Evolutionary conservation across 306 rosid species (phyloP).

Genomic region (Arachis stenosperma): DNA sequence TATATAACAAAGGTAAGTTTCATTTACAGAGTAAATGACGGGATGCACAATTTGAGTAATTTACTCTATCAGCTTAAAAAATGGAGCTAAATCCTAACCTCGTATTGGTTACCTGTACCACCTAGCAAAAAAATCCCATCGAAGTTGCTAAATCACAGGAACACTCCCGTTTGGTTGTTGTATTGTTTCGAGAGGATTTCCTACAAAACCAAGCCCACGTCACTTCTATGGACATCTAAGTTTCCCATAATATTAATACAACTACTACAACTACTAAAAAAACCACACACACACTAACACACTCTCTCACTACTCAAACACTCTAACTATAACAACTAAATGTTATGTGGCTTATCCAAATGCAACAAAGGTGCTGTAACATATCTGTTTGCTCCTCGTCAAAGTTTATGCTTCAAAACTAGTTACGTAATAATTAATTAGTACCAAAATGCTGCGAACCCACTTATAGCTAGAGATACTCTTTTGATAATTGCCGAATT

Average conservation of each 20-base stretch:
- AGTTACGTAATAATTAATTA: constrained; percentile 5
- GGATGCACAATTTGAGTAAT: constrained; percentile 61
- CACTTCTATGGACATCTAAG: constrained; percentile 12
- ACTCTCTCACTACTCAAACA: no score
- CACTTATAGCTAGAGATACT: constrained; percentile 12
- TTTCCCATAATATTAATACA: constrained; percentile 29
- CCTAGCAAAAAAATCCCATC: constrained; percentile 53
- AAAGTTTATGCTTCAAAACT: constrained; percentile 24
- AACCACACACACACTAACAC: not conserved
- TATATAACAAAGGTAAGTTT: constrained; percentile 48
- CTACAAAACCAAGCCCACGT: constrained; percentile 65
- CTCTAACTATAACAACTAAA: not conserved
- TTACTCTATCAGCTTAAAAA: constrained; percentile 57
- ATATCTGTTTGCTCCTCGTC: constrained; percentile 22
- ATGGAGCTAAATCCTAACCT: constrained; percentile 68
- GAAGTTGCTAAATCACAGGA: constrained; percentile 66
- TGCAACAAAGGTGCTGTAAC: constrained; percentile 14
- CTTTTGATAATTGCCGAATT: constrained; percentile 21
- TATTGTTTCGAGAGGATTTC: constrained; percentile 67
- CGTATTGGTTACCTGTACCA: constrained; percentile 64
- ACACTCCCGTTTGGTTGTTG: constrained; percentile 79
- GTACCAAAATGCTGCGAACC: constrained; percentile 30
- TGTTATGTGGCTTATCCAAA: constrained; percentile 27
- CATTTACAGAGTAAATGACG: constrained; percentile 51
- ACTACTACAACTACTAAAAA: not conserved